A percentile compares a stretch with the other conserved stretches of the same genome.
phyloP scores from a whole-genome alignment of 202 grass and related monocot species.

The Zizania palustris region DNA sequence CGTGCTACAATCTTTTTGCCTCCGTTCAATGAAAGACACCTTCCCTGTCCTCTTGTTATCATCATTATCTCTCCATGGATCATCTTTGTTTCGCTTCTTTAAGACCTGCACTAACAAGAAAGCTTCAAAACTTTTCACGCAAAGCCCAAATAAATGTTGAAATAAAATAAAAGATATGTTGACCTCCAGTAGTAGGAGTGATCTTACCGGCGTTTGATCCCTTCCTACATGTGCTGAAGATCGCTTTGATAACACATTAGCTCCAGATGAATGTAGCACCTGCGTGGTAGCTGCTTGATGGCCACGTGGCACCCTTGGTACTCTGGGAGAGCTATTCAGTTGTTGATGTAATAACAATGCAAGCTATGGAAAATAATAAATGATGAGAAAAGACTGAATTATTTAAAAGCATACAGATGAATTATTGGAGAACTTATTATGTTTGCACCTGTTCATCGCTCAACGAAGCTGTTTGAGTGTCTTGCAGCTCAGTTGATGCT shows the following conservation, averaged over 20 bases:
- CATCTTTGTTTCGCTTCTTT: slow-evolving; percentile 88
- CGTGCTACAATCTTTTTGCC: slow-evolving; percentile 50
- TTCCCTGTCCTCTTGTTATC: slow-evolving; percentile 59
- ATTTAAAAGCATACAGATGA: slow-evolving; percentile 31
- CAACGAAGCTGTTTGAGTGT: slow-evolving; percentile 67
- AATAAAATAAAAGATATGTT: slow-evolving; percentile 27
- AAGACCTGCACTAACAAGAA: slow-evolving; percentile 54
- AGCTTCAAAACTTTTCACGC: slow-evolving; percentile 40
- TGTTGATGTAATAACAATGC: slow-evolving; percentile 95
- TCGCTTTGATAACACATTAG: slow-evolving; percentile 74
- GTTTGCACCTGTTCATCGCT: slow-evolving; percentile 91
- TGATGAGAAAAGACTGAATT: slow-evolving; percentile 34
- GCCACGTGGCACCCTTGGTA: slow-evolving; percentile 90
- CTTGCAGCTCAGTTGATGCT: slow-evolving; percentile 46
- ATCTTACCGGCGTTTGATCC: slow-evolving; percentile 66
- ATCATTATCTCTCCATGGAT: slow-evolving; percentile 66
- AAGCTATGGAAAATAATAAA: slow-evolving; percentile 63
- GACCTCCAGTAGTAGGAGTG: slow-evolving; percentile 28
- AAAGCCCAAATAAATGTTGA: slow-evolving; percentile 10
- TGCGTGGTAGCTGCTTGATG: slow-evolving; percentile 71
- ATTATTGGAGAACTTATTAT: slow-evolving; percentile 9
- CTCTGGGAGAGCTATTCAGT: slow-evolving; percentile 98
- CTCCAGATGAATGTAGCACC: slow-evolving; percentile 55
- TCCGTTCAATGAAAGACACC: slow-evolving; percentile 49
- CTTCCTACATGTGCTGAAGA: slow-evolving; percentile 73